Conservation (phyloP, 768 basidiomycete genomes). For the Mycena olivaceomarginata region DNA sequence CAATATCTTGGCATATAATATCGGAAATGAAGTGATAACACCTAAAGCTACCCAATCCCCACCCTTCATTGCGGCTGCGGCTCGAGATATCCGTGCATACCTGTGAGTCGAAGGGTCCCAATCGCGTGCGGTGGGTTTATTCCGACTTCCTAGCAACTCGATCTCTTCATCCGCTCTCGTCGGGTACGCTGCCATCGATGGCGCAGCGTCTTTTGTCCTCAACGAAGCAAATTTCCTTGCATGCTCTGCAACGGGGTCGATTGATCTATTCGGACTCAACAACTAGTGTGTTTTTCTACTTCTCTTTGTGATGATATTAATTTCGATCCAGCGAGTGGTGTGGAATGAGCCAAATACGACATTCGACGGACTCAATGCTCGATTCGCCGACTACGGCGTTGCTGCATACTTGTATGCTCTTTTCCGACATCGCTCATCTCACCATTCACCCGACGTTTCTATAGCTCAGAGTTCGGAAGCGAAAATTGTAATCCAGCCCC, state of each 20-base stretch:
- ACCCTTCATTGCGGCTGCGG: constrained; percentile 93
- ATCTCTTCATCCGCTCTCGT: constrained; percentile 59
- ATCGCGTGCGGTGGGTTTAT: neutral
- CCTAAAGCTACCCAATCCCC: constrained; percentile 75
- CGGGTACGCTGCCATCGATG: constrained; percentile 92
- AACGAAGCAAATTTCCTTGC: constrained; percentile 87
- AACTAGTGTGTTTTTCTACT: constrained; percentile 78
- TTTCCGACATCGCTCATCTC: constrained; percentile 48
- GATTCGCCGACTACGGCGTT: constrained; percentile 81
- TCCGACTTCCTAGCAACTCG: constrained; percentile 10
- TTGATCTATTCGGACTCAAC: constrained; percentile 93
- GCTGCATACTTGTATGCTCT: constrained; percentile 95
- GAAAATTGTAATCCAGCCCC: constrained; percentile 58
- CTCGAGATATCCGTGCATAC: constrained; percentile 91
- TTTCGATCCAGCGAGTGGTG: constrained; percentile 83
- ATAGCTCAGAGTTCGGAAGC: constrained; percentile 43
- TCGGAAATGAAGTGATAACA: constrained; percentile 89
- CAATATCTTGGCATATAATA: constrained; percentile 92
- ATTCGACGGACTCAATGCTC: constrained; percentile 73
- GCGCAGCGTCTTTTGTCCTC: constrained; percentile 74
- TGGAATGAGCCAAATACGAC: constrained; percentile 75
- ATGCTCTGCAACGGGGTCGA: constrained; percentile 84
- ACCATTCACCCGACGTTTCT: neutral
- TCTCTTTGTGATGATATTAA: neutral
- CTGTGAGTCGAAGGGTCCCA: constrained; percentile 68